Evolutionary conservation across 2,329 filamentous ascomycete genomes (phyloP).

Genomic region (Cordyceps cicadae): DNA sequence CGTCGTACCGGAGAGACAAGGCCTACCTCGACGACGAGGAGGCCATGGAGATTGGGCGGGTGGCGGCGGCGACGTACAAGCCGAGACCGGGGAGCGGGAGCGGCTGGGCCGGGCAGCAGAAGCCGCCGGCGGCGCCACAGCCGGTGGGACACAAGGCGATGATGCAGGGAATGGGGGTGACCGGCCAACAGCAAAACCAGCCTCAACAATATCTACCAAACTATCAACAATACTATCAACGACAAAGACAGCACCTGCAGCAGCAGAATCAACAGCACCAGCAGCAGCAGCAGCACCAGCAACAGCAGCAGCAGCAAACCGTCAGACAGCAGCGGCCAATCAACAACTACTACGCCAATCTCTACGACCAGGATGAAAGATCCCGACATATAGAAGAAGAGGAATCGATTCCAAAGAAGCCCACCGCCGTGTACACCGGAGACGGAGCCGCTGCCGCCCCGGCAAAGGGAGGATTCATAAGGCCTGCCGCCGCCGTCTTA

Average conservation of each 20-base stretch:
- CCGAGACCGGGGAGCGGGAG: conserved; percentile 18
- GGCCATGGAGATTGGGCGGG: conserved; percentile 17
- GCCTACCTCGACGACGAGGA: conserved; percentile 45
- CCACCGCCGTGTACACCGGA: neutral
- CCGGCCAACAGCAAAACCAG: neutral
- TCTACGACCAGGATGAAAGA: neutral
- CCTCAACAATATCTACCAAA: neutral
- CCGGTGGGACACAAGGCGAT: neutral
- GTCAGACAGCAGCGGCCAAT: neutral
- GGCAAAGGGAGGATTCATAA: neutral
- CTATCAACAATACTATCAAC: neutral
- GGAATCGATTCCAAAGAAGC: neutral
- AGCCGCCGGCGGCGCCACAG: neutral
- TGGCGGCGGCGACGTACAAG: neutral
- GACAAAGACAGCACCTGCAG: neutral
- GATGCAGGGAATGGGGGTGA: neutral
- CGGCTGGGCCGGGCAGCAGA: conserved; percentile 24
- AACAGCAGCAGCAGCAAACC: conserved; percentile 11
- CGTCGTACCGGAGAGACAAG: conserved; percentile 18
- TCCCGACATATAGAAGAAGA: neutral
- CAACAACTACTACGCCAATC: neutral
- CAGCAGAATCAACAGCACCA: neutral
- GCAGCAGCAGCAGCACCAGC: neutral
- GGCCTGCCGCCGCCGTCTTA: neutral
- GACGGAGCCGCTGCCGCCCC: neutral